phyloP scores from a whole-genome alignment of 2,329 filamentous ascomycete genomes.

The Pleochaeta shiraiana region DNA sequence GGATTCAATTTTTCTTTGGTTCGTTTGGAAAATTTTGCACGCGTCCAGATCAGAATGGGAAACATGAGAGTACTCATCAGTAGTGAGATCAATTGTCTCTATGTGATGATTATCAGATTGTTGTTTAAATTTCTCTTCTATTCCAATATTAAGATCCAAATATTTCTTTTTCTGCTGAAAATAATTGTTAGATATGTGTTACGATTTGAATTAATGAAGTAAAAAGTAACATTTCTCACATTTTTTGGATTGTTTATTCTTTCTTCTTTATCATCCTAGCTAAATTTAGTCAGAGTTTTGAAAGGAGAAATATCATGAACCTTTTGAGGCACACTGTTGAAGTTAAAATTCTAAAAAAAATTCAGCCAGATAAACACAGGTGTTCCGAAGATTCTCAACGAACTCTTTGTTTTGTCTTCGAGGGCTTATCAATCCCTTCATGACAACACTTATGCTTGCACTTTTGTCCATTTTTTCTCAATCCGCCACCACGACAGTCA shows the following conservation, averaged over 20 bases:
- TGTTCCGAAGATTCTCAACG: not conserved
- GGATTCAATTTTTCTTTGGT: no score
- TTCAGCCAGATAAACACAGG: no score
- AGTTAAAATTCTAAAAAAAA: no score
- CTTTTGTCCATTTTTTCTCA: conserved; percentile 20
- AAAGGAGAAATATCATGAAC: not conserved
- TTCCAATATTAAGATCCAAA: not conserved
- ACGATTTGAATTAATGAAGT: not conserved
- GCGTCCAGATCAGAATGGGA: no score
- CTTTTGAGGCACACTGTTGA: not conserved
- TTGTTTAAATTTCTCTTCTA: not conserved
- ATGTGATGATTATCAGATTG: not conserved
- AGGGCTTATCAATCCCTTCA: conserved; percentile 44
- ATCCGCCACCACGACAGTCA: conserved; percentile 26
- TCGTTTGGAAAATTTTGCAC: no score
- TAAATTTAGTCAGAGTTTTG: not conserved
- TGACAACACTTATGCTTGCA: conserved; percentile 57
- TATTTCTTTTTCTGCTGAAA: not conserved
- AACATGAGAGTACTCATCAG: no score
- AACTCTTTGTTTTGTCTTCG: conserved; percentile 10
- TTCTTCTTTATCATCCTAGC: not conserved
- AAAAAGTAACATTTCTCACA: not conserved
- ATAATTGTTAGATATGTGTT: not conserved
- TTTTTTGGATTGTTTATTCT: not conserved
- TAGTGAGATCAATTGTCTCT: conserved; percentile 2